phyloP scores from a whole-genome alignment of 1,284 basidiomycete genomes.

The Erythrobasidium hasegawianum region DNA sequence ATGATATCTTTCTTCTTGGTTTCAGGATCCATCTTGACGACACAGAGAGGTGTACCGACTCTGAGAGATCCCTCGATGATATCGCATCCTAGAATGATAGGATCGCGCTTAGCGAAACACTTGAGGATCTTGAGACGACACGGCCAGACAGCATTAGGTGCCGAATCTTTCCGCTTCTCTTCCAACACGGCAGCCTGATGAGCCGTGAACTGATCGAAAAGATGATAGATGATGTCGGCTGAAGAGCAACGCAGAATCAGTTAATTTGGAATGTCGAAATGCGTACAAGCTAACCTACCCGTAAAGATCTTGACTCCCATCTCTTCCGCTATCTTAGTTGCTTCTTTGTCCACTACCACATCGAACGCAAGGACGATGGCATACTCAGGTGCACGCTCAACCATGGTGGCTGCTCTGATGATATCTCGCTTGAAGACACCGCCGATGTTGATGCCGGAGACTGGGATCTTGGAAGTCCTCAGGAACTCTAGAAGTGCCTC shows the following conservation, averaged over 20 bases:
- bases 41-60: conserved; percentile 93
- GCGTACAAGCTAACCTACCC: conserved; percentile 54
- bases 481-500: conserved; percentile 97
- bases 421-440: conserved; percentile 96
- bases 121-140: conserved; percentile 89
- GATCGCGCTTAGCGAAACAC: conserved; percentile 92
- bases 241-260: conserved; percentile 30
- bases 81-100: conserved; percentile 95
- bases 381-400: conserved; percentile 93
- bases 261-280: conserved; percentile 7
- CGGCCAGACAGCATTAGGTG: conserved; percentile 95
- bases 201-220: conserved; percentile 96
- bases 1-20: conserved; percentile 90
- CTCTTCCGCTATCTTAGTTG: conserved; percentile 84
- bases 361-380: conserved; percentile 97
- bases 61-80: conserved; percentile 84
- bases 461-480: conserved; percentile 88
- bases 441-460: conserved; percentile 92
- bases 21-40: conserved; percentile 78
- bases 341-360: conserved; percentile 83
- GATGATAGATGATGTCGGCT: conserved; percentile 98
- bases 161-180: conserved; percentile 86
- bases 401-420: conserved; percentile 87
- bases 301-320: conserved; percentile 91
- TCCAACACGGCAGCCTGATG: conserved; percentile 91